phyloP scores from a whole-genome alignment of 805 yeast species.

The Candida piceae region DNA sequence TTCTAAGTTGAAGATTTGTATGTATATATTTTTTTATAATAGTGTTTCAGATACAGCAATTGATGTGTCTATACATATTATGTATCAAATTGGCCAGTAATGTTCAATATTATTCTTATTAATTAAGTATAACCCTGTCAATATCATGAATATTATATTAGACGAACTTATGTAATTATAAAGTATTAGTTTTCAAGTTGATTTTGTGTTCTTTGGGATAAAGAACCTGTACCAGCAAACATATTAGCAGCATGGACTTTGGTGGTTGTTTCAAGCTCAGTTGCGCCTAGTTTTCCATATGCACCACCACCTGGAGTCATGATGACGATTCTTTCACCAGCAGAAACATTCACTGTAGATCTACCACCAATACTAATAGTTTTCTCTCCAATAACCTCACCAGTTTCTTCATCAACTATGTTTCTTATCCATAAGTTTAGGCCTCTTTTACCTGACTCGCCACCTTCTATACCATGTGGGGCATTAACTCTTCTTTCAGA shows the following conservation, averaged over 20 bases:
- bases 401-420: slow-evolving; percentile 21
- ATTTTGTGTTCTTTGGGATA: slow-evolving; percentile 24
- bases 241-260: slow-evolving; percentile 10
- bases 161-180: too few relatives aligned
- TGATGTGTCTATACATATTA: too few relatives aligned
- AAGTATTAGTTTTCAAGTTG: slow-evolving; percentile 30
- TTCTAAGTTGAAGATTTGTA: too few relatives aligned
- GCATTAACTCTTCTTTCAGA: slow-evolving; percentile 82
- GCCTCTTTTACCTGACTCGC: slow-evolving; percentile 72
- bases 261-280: background rate
- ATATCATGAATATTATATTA: too few relatives aligned
- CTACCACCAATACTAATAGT: slow-evolving; percentile 64
- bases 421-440: slow-evolving; percentile 46
- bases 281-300: slow-evolving; percentile 40
- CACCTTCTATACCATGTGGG: slow-evolving; percentile 87
- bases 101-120: too few relatives aligned
- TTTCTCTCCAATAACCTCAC: slow-evolving; percentile 31
- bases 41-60: too few relatives aligned
- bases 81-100: too few relatives aligned
- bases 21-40: too few relatives aligned
- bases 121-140: too few relatives aligned
- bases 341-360: slow-evolving; percentile 48
- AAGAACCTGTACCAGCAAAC: slow-evolving; percentile 28
- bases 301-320: slow-evolving; percentile 89
- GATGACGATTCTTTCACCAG: slow-evolving; percentile 65